phyloP scores from a whole-genome alignment of 352 stramenopile species.

The Phytophthora fragariaefolia region DNA sequence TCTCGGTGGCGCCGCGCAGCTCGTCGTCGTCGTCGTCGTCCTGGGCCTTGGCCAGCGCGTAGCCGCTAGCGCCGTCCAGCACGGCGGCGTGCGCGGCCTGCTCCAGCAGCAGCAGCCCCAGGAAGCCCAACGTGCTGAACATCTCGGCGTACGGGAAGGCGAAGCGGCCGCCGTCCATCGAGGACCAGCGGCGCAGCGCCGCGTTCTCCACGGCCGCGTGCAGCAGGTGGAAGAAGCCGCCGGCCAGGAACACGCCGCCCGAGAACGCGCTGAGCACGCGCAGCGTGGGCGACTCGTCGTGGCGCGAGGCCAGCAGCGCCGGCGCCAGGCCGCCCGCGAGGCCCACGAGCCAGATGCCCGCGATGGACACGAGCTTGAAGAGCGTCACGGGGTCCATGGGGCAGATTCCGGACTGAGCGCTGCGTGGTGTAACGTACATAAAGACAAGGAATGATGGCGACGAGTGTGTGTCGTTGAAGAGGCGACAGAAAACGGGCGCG shows the following conservation, averaged over 20 bases:
- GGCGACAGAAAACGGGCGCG: too few relatives aligned
- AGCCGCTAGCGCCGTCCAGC: too few relatives aligned
- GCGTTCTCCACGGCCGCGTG: constrained; percentile 77
- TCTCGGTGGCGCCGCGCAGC: constrained; percentile 45
- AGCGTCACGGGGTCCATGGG: constrained; percentile 64
- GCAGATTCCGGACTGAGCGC: too few relatives aligned
- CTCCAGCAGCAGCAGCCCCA: constrained; percentile 72
- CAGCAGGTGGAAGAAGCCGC: constrained; percentile 81
- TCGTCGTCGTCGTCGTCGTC: constrained; percentile 47
- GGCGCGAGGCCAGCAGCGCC: constrained; percentile 47
- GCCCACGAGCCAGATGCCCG: constrained; percentile 75
- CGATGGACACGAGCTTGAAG: constrained; percentile 84
- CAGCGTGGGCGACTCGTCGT: constrained; percentile 47
- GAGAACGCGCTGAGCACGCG: constrained; percentile 73
- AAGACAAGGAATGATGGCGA: too few relatives aligned
- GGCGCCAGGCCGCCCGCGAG: constrained; percentile 64
- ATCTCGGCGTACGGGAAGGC: constrained; percentile 83
- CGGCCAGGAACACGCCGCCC: constrained; percentile 78
- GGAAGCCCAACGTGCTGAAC: constrained; percentile 78
- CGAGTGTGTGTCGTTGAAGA: too few relatives aligned
- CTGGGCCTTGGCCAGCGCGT: constrained; percentile 40
- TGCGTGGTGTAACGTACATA: too few relatives aligned
- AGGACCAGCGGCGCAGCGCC: constrained; percentile 71
- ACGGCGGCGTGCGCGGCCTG: constrained; percentile 66
- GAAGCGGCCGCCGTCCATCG: constrained; percentile 61